A percentile compares a stretch with the other conserved stretches of the same genome.
phyloP scores from a whole-genome alignment of 2,329 filamentous ascomycete genomes.

The Trematosphaeria pertusa region DNA sequence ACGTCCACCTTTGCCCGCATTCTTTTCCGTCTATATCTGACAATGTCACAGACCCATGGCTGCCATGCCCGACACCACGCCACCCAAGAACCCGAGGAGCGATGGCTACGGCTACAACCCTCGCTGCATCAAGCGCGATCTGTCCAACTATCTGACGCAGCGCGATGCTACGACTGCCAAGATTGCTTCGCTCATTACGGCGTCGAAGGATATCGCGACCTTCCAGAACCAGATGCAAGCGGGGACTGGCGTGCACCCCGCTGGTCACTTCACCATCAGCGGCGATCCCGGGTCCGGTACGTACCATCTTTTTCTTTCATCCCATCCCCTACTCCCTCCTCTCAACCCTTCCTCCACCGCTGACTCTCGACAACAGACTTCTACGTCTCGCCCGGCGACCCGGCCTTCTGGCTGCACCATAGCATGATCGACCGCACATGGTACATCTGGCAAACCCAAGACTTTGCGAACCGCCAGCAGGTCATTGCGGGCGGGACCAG shows the following conservation, averaged over 20 bases:
- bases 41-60: conserved; percentile 27
- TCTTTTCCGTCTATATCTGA: conserved; percentile 1
- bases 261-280: conserved; percentile 55
- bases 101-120: conserved; percentile 46
- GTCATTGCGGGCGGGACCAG: conserved; percentile 53
- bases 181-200: conserved; percentile 35
- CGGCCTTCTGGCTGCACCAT: conserved; percentile 58
- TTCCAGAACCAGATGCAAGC: conserved; percentile 51
- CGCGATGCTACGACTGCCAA: conserved; percentile 37
- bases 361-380: conserved; percentile 35
- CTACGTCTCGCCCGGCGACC: conserved; percentile 56
- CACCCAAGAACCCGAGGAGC: conserved; percentile 47
- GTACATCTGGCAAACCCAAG: conserved; percentile 59
- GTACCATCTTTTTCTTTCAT: background rate
- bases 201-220: conserved; percentile 35
- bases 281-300: conserved; percentile 53
- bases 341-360: conserved; percentile 4
- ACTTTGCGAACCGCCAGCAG: conserved; percentile 48
- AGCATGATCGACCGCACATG: conserved; percentile 57
- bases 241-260: conserved; percentile 50
- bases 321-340: background rate
- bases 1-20: conserved; percentile 10
- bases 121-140: conserved; percentile 50
- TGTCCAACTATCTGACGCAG: conserved; percentile 38
- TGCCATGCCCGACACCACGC: conserved; percentile 29